Evolutionary conservation across 352 stramenopile species (phyloP), one percentile per base, ranked within the genome.

Genomic region (Pythium insidiosum): DNA sequence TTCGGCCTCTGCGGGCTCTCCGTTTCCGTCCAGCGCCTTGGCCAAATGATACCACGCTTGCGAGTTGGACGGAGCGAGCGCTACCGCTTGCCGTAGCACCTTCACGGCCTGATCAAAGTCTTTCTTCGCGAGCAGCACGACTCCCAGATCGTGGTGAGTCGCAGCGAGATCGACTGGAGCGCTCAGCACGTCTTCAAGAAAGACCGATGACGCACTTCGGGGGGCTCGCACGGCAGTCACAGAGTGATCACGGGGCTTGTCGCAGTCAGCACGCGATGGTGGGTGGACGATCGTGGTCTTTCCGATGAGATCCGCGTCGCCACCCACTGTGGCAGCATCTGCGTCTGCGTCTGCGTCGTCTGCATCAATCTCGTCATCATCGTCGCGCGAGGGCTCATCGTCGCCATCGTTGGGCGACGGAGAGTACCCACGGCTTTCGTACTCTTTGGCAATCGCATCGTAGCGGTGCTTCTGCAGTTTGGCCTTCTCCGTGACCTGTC

Each of bases 41-140:
- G 74, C 74, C 29, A 84, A 56, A 35, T 82, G 54, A 29, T 76
- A 73, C 68, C 68, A 83, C n/a, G 56, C 36, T 5, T 46, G 44
- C 3, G 69, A 62, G 22, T 77, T 69, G 9, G 53, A 36, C 6
- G 43, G 20, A 21, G 81, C 48, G 6, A 84, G 38, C 13, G 63
- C 48, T 10, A 82, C 42, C 5, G 66, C 66, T 16, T 65, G 63
- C 26, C 73, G 61, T 19, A 87, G 61, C 35, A 69, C 67, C 2
- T 47, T 24, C 2, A 56, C 58, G 4, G 74, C 74, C 10, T 43
- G 47, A 0, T 18, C 47, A 44, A 68, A 82, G 34, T 80, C 63
- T 18, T 58, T 58, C 47, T 76, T 71, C 19, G 58, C 44, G 5
- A 87, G 31, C 13, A 84, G 38, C 3, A 66, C 54, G 16, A 74